Evolutionary conservation across 208 protist species (phyloP).

Genomic region (Leishmania major): DNA sequence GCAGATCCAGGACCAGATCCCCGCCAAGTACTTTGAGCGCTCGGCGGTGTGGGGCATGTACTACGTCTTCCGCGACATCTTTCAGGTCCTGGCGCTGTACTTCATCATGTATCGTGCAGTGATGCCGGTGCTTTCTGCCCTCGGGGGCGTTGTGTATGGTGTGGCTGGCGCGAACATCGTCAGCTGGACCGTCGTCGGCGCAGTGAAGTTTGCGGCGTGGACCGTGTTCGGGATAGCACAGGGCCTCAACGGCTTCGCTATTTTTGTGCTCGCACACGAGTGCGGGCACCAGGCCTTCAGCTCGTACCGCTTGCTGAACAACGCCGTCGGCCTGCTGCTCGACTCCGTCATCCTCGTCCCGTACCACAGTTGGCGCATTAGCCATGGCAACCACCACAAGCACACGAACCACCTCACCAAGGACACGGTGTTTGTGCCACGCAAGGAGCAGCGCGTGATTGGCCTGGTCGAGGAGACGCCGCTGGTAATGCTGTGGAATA

Average conservation of each 20-base stretch:
- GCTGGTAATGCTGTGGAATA: constrained; percentile 46
- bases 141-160: constrained; percentile 28
- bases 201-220: constrained; percentile 53
- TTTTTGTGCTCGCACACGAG: constrained; percentile 95
- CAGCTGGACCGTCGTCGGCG: constrained; percentile 15
- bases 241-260: constrained; percentile 82
- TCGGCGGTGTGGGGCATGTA: constrained; percentile 40
- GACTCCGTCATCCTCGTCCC: constrained; percentile 92
- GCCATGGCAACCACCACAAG: constrained; percentile 94
- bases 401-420: constrained; percentile 95
- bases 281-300: constrained; percentile 95
- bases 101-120: constrained; percentile 54
- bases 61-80: constrained; percentile 68
- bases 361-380: constrained; percentile 94
- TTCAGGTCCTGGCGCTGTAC: constrained; percentile 57
- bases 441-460: constrained; percentile 57
- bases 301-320: constrained; percentile 73
- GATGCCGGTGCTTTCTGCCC: constrained; percentile 32
- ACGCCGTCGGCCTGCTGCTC: constrained; percentile 85
- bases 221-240: constrained; percentile 78
- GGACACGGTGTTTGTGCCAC: constrained; percentile 87
- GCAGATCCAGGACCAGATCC: constrained; percentile 78
- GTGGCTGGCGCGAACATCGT: constrained; percentile 4
- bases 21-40: constrained; percentile 76
- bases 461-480: constrained; percentile 74